These are phyloP conservation scores for Hanseniaspora valbyensis DNA, from an alignment of 805 yeast genomes.

Conservation along the genomic window DNA sequence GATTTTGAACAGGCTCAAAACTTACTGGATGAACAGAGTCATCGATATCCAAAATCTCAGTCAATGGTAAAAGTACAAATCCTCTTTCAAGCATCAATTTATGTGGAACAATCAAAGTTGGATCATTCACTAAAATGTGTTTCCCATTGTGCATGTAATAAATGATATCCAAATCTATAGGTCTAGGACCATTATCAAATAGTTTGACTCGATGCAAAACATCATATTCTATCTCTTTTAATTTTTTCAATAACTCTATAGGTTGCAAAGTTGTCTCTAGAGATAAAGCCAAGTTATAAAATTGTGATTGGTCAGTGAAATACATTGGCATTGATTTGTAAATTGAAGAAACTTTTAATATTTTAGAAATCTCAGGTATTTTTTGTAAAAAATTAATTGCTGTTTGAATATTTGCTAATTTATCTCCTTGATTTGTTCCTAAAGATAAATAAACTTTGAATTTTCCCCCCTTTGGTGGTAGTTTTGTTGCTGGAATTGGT, in stretches of 20 bases:
- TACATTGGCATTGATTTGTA: slow-evolving; percentile 93
- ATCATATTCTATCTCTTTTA: slow-evolving; percentile 72
- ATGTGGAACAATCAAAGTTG: slow-evolving; percentile 69
- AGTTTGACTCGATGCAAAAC: slow-evolving; percentile 60
- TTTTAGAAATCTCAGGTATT: slow-evolving; percentile 32
- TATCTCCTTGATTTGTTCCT: slow-evolving; percentile 80
- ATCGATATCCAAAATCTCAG: slow-evolving; percentile 47
- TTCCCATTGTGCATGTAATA: slow-evolving; percentile 38
- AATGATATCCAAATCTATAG: slow-evolving; percentile 80
- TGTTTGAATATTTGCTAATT: slow-evolving; percentile 44
- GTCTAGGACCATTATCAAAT: slow-evolving; percentile 83
- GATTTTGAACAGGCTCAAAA: slow-evolving; percentile 66
- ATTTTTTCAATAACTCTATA: slow-evolving; percentile 42
- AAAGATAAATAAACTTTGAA: slow-evolving; percentile 61
- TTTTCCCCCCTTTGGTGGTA: slow-evolving; percentile 1
- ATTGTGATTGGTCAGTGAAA: slow-evolving; percentile 63
- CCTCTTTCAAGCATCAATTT: slow-evolving; percentile 77
- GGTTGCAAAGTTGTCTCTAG: slow-evolving; percentile 57
- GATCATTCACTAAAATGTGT: slow-evolving; percentile 39
- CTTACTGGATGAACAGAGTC: slow-evolving; percentile 76
- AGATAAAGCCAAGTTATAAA: slow-evolving; percentile 72
- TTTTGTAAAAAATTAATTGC: slow-evolving; percentile 39
- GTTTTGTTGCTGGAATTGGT: slow-evolving; percentile 25
- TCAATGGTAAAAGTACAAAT: slow-evolving; percentile 80
- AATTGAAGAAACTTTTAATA: slow-evolving; percentile 59